These are phyloP conservation scores for Penicillium sp. DNA, from an alignment of 2,329 filamentous ascomycete species.

Conservation along the genomic window DNA sequence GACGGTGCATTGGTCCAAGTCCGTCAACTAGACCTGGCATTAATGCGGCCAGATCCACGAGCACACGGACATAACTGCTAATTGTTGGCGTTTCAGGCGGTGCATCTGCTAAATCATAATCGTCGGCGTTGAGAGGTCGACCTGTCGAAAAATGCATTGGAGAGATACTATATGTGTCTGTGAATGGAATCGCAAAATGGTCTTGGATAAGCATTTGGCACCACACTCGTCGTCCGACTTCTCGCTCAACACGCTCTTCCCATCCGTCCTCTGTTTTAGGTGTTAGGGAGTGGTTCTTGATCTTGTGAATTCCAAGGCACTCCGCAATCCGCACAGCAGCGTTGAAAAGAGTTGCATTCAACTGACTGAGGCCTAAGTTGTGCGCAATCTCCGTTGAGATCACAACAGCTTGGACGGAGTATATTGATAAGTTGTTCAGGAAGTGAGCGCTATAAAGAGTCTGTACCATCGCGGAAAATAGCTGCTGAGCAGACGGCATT, in stretches of 20 bases:
- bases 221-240: constrained; percentile 40
- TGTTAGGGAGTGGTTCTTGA: constrained; percentile 16
- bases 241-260: constrained; percentile 28
- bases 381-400: constrained; percentile 41
- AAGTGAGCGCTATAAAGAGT: constrained; percentile 35
- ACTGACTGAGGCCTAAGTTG: constrained; percentile 38
- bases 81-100: constrained; percentile 21
- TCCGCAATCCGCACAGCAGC: constrained; percentile 39
- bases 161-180: constrained; percentile 39
- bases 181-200: constrained; percentile 38
- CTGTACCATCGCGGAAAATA: constrained; percentile 35
- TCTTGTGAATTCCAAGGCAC: constrained; percentile 28
- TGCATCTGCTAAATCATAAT: constrained; percentile 28
- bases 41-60: constrained; percentile 33
- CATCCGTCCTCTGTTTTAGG: constrained; percentile 19
- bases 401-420: constrained; percentile 37
- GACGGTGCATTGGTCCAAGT: constrained; percentile 31
- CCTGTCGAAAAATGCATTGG: constrained; percentile 37
- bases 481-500: constrained; percentile 25
- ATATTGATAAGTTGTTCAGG: constrained; percentile 31
- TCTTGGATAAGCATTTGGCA: constrained; percentile 41
- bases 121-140: constrained; percentile 37
- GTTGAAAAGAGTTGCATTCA: constrained; percentile 37
- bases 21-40: constrained; percentile 38
- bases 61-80: constrained; percentile 29